Evolutionary conservation across 2,329 filamentous ascomycete genomes (phyloP), one percentile per base, ranked within the genome.

Genomic region (Pseudofabraea citricarpa): DNA sequence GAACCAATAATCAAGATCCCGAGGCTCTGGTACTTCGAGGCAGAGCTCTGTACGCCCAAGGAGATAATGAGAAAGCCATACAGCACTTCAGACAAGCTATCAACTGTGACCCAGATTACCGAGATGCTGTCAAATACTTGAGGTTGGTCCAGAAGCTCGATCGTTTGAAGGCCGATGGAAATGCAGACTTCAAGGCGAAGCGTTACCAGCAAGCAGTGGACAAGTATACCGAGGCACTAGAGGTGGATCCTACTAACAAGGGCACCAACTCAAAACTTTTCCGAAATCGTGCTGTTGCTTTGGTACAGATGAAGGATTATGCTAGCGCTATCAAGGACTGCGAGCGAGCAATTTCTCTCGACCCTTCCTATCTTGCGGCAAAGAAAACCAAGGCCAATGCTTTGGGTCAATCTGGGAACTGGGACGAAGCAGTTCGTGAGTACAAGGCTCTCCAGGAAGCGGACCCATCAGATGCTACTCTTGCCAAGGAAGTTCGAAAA

Each of bases 311-410:
- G 41, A 95, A 93, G 75, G 78, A 90, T 55, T 95, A 83, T 65
- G 80, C 85, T 19, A 77, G 79, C 16, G 90, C 93, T 21, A 85
- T 96, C 52, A 73, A 75, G 9, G 93, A 98, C 69, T 95, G 90
- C 63, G 89, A 91, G 52, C 79, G 79, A 49, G 93, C 93, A 19
- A 75, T 95, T 49, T 74, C 79, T 54, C 77, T 97, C 12, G 93
- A 98, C 55, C 81, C 90, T 1, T 72, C 75, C 31, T 98, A 97
- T 69, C 74, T 77, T 56, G 97, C 97, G 71, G 93, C 91, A 3
- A 84, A 87, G 59, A 95, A 93, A 73, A 94, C 91, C 45, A 89
- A 90, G 64, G 93, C 93, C 48, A 96, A 91, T 64, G 91, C 90
- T 0, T 71, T 91, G 15, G 90, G 90, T 16, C 81, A 85, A 59